Evolutionary conservation across 2,329 filamentous ascomycete species (phyloP).

Genomic region (Penicillium sp.): DNA sequence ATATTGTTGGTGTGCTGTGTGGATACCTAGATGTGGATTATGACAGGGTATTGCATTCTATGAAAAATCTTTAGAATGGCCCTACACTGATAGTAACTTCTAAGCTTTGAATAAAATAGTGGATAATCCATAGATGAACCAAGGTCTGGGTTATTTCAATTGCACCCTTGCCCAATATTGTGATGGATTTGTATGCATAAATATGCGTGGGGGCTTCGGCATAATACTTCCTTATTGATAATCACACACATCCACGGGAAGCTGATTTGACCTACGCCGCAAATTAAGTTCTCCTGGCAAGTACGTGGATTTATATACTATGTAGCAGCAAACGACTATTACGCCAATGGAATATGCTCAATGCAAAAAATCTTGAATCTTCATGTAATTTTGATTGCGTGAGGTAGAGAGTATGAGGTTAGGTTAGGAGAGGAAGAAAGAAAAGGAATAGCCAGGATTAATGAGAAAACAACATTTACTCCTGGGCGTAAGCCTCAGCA

Average conservation of each 20-base stretch:
- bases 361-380: conserved; percentile 18
- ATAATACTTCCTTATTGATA: not conserved
- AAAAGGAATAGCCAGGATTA: conserved; percentile 29
- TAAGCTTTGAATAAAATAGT: not conserved
- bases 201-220: not conserved
- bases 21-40: no score
- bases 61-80: no score
- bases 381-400: conserved; percentile 41
- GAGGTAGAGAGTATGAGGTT: conserved; percentile 35
- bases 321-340: not conserved
- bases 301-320: not conserved
- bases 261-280: not conserved
- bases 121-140: not conserved
- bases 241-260: not conserved
- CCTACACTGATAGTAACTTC: no score
- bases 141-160: not conserved
- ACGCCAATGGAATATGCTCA: not conserved
- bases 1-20: not conserved
- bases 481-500: conserved; percentile 47
- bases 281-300: not conserved
- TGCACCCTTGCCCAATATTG: not conserved
- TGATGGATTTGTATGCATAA: not conserved
- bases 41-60: no score
- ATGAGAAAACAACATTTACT: conserved; percentile 41
- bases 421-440: conserved; percentile 32